Base-by-base conservation (phyloP, 441 rosid species). In the Manihot esculenta region DNA sequence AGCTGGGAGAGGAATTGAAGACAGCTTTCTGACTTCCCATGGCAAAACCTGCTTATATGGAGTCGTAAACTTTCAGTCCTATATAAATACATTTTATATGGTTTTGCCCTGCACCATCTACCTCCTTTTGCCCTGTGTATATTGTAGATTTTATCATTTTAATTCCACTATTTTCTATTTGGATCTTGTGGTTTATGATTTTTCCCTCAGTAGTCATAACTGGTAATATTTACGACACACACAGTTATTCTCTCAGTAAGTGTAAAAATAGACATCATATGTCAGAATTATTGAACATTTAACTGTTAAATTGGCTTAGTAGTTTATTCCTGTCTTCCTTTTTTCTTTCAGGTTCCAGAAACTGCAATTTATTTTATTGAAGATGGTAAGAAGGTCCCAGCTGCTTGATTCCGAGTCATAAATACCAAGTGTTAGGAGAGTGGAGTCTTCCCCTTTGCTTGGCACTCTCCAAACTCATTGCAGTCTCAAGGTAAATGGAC, bases 361-460 rank as follows among this genome's bases (percentile, higher is more conserved):
- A 70, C 83, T 72, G 88, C 95, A 51, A 90, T 93, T 72, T 90
- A 85, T 82, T 90, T 89, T 81, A 87, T 90, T 1, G 97, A 90
- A 80, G 98, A 93, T 57, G 95, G 97, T 27, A 90, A 87, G 81
- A 90, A 90, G 83, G 90, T 90, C 51, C 87, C 82, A 45, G 82
- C 82, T 41, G 77, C 66, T 33, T 79, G 75, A 79, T 59, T 64
- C 30, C 5, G 35, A 33, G 30, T 72, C 21, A 45, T 15, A 23
- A 24, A 7, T 35, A 35, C 41, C 33, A 23, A 21, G 48, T 13
- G 14, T 27, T 17, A 17, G 41, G 27, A 42, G 27, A 10, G 26
- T 38, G 38, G 41, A 27, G 42, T 53, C 15, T 54, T 69, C 23
- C 56, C 35, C 20, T 48, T 18, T 12, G 58, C 47, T 21, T 30